Percentiles rank a stretch among this genome's conserved stretches.
phyloP scores from a whole-genome alignment of 2,329 filamentous ascomycete species.

The Fonsecaea multimorphosa region DNA sequence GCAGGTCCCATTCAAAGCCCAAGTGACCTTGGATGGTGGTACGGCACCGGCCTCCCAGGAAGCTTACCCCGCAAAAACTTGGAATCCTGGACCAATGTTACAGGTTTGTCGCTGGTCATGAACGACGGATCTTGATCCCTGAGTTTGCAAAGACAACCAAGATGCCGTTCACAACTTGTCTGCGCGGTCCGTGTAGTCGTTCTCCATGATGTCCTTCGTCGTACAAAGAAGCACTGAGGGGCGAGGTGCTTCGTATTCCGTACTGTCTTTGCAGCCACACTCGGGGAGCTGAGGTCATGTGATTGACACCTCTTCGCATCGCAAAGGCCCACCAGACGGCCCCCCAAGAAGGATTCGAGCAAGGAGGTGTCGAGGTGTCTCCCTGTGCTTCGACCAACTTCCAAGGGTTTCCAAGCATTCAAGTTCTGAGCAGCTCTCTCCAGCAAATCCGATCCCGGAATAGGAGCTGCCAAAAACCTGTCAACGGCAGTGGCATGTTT shows the following conservation, averaged over 20 bases:
- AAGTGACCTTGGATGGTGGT: neutral
- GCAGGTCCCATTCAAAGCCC: slow-evolving; percentile 5
- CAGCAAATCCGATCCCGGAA: neutral
- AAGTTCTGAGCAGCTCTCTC: neutral
- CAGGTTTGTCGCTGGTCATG: neutral
- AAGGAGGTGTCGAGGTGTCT: neutral
- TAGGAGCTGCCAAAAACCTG: slow-evolving; percentile 11
- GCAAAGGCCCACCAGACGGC: neutral
- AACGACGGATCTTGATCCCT: neutral
- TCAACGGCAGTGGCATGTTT: slow-evolving; percentile 9
- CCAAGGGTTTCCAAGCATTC: slow-evolving; percentile 3
- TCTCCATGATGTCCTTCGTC: neutral
- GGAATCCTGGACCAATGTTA: neutral
- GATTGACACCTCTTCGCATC: neutral
- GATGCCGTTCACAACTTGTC: neutral
- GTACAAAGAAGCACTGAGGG: neutral
- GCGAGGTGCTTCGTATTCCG: neutral
- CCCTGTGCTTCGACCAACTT: neutral
- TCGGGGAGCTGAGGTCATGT: slow-evolving; percentile 2
- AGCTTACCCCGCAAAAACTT: slow-evolving; percentile 17
- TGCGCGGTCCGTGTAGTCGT: neutral
- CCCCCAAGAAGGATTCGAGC: slow-evolving; percentile 5
- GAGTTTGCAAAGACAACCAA: neutral
- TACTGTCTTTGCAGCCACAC: neutral
- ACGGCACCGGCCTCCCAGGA: neutral